Conservation (phyloP, 164 flowering plant species). For the Sedum album region DNA sequence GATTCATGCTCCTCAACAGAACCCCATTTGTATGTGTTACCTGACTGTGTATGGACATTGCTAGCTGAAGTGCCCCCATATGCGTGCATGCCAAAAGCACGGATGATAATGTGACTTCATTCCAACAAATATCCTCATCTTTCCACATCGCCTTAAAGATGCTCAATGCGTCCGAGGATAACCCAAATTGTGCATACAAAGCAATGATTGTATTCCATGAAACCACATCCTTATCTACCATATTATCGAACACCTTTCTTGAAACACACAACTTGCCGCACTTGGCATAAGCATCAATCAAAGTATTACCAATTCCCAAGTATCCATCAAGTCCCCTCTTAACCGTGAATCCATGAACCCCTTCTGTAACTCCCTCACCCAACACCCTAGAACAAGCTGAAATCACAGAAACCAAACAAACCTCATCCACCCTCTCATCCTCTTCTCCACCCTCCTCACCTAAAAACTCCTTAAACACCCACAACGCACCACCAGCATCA, state of each 20-base stretch:
- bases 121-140: constrained; percentile 25
- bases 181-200: constrained; percentile 59
- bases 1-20: not conserved
- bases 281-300: constrained; percentile 79
- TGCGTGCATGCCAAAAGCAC: constrained; percentile 70
- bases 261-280: constrained; percentile 38
- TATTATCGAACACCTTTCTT: constrained; percentile 55
- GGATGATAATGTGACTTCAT: constrained; percentile 60
- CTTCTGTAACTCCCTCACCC: constrained; percentile 29
- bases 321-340: constrained; percentile 48
- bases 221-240: constrained; percentile 59
- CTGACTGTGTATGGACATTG: constrained; percentile 72
- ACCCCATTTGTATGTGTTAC: constrained; percentile 21
- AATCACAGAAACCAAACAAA: constrained; percentile 46
- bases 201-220: constrained; percentile 84
- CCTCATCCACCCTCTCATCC: constrained; percentile 34
- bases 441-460: constrained; percentile 30
- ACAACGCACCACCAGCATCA: constrained; percentile 33
- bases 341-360: constrained; percentile 53
- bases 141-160: constrained; percentile 40
- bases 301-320: constrained; percentile 48
- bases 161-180: constrained; percentile 48
- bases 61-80: constrained; percentile 49
- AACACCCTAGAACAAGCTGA: constrained; percentile 59
- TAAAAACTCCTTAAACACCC: constrained; percentile 55